Percentiles rank a stretch among this genome's conserved stretches.
phyloP scores from a whole-genome alignment of 208 protist genomes.

The Dictyostelium gargantuum region DNA sequence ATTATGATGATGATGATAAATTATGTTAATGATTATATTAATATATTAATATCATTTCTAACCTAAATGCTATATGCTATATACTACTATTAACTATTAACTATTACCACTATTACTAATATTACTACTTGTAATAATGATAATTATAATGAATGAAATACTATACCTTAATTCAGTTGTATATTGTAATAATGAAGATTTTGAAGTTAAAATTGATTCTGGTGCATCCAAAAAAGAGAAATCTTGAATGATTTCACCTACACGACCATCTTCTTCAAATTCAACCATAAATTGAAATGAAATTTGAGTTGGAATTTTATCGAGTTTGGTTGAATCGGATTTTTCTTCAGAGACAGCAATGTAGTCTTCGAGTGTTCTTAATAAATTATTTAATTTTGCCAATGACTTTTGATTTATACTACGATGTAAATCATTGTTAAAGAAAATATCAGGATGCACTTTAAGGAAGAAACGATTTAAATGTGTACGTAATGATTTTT shows the following conservation, averaged over 20 bases:
- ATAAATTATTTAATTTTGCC: conserved; percentile 19
- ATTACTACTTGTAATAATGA: too few relatives aligned
- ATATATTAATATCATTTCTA: neutral
- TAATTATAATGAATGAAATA: too few relatives aligned
- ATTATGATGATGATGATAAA: neutral
- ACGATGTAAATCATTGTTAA: neutral
- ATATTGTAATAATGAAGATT: neutral
- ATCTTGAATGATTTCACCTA: neutral
- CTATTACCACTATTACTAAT: too few relatives aligned
- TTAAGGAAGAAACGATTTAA: conserved; percentile 17
- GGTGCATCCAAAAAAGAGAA: neutral
- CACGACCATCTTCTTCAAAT: neutral
- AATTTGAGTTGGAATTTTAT: neutral
- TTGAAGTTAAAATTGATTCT: neutral
- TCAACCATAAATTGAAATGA: neutral
- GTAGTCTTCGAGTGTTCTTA: neutral
- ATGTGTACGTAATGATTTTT: neutral
- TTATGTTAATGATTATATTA: neutral
- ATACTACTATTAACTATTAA: neutral
- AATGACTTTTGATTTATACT: conserved; percentile 7
- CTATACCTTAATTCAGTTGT: conserved; percentile 1
- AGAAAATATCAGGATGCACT: conserved; percentile 54
- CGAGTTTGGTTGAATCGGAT: neutral
- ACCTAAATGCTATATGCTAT: too few relatives aligned
- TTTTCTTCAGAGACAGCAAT: neutral